Evolutionary conservation across 208 protist genomes (phyloP), one percentile per base, ranked within the genome.

Genomic region (Spongospora subterranea): DNA sequence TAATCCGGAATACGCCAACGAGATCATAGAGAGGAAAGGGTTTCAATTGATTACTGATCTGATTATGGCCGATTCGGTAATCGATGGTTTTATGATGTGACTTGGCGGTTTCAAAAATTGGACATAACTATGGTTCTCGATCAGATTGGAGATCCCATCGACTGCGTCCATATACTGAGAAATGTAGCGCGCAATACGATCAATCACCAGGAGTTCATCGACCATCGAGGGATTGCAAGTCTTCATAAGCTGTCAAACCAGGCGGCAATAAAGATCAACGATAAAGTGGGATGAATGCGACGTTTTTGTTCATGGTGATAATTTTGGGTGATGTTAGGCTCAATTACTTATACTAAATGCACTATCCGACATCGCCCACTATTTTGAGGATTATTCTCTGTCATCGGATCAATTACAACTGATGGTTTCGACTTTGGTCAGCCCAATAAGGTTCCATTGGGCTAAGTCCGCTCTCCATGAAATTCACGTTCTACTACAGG

Each of bases 111-210:
- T 6, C 13, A 6, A 24, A 60, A 60, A 6, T 60, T 6, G 50
- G 13, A 6, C 50, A 6, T 60, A 24, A 60, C 24, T 60, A 6
- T 60, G 6, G 50, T 60, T 60, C 24, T 29, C 24, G 6, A 6
- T 60, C 50, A 60, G 50, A 82, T 82, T n/a, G 71, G 71, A 20
- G 71, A 82, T n/a, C 35, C 71, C 17, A 82, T 82, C 35, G 71
- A 82, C n/a, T 82, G 71, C n/a, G n/a, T 82, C n/a, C 71, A 82
- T 43, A 82, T 82, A 45, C 71, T 82, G n/a, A 35, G 71, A n/a
- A 82, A 82, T 43, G 71, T 82, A n/a, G 71, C 71, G 17, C 71
- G 71, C 17, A 82, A 82, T n/a, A 43, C 40, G 35, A 43, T 43
- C n/a, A 82, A 82, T n/a, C 71, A 82, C 71, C 17, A 39, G 17